These are phyloP conservation scores for Aleurites moluccanus DNA, from an alignment of 441 rosid genomes.

Conservation along the genomic window DNA sequence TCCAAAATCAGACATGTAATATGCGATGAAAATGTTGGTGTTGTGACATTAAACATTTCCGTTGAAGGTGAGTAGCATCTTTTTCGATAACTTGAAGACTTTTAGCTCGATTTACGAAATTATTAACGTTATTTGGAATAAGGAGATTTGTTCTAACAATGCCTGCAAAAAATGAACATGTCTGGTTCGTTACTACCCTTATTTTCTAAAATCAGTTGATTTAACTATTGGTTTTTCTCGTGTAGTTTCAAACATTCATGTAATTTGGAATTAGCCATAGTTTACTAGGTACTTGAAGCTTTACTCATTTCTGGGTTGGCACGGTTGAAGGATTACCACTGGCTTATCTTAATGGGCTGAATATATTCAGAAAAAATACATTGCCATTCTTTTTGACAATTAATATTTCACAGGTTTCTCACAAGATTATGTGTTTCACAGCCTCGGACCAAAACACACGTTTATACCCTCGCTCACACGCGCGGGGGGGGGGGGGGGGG, in stretches of 20 bases:
- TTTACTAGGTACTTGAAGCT: too few species aligned
- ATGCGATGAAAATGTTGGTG: not conserved
- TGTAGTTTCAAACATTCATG: not conserved
- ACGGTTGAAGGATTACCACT: not conserved
- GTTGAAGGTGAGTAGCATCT: not conserved
- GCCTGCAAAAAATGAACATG: not conserved
- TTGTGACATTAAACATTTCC: not conserved
- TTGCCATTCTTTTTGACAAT: too few species aligned
- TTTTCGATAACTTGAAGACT: not conserved
- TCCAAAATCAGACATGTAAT: not conserved
- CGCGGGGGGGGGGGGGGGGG: too few species aligned
- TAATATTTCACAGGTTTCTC: too few species aligned
- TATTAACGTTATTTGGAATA: not conserved
- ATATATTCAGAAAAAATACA: not conserved
- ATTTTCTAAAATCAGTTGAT: not conserved
- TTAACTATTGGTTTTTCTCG: not conserved
- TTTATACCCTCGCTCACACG: too few species aligned
- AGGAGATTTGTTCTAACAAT: not conserved
- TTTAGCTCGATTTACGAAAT: not conserved
- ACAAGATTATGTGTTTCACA: too few species aligned
- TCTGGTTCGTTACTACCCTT: not conserved
- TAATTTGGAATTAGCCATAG: too few species aligned
- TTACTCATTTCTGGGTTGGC: not conserved
- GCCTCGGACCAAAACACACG: too few species aligned
- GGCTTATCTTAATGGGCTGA: not conserved